Conservation (phyloP, 2,329 filamentous ascomycete species). For the Albifimbria verrucaria region DNA sequence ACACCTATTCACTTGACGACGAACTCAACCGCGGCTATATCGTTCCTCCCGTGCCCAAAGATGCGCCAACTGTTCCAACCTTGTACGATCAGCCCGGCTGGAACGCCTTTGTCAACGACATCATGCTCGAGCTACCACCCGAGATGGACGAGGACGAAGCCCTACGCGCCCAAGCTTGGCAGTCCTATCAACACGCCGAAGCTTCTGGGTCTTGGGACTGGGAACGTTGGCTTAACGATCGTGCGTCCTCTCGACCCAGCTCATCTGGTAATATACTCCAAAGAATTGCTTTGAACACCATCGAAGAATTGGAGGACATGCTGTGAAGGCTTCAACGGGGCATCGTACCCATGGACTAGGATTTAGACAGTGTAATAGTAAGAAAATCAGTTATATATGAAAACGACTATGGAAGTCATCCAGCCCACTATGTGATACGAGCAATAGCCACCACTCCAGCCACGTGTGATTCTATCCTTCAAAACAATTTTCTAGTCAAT, state of each 20-base stretch:
- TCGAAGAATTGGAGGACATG: too few relatives aligned
- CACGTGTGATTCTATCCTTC: neutral
- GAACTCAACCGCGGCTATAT: conserved; percentile 30
- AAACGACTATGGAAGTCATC: neutral
- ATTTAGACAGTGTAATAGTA: neutral
- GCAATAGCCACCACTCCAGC: neutral
- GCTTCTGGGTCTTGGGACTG: conserved; percentile 14
- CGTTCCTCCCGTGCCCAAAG: conserved; percentile 16
- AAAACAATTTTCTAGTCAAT: neutral
- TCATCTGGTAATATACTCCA: neutral
- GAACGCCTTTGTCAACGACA: conserved; percentile 21
- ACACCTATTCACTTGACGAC: conserved; percentile 23
- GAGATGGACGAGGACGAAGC: conserved; percentile 20
- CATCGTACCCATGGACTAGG: neutral
- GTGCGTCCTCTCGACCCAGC: neutral
- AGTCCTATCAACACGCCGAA: conserved; percentile 12
- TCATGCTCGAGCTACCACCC: conserved; percentile 16
- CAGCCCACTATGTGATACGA: neutral
- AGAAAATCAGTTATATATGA: neutral
- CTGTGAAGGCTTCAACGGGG: too few relatives aligned
- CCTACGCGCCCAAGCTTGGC: conserved; percentile 18
- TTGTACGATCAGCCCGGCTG: conserved; percentile 18
- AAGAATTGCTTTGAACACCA: neutral
- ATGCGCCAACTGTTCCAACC: conserved; percentile 10
- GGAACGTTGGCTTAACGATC: conserved; percentile 5